Evolutionary conservation across 768 basidiomycete species (phyloP), one percentile per base, ranked within the genome.

Genomic region (Leccinum imitatum): DNA sequence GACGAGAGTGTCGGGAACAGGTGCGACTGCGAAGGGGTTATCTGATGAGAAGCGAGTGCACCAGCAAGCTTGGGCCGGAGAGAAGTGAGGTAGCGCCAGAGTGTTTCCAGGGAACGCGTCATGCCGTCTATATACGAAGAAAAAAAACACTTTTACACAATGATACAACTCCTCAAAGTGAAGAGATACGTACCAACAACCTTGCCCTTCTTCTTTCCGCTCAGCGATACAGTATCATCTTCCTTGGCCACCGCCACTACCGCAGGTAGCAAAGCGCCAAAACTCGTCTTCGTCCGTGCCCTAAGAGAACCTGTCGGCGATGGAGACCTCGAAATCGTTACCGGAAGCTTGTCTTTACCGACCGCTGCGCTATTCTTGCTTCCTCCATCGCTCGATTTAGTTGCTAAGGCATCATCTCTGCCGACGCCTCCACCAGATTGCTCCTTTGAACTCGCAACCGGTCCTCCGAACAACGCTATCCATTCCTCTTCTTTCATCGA

Each of bases 11-110:
- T 82, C 0, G 88, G 81, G 39, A 87, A 81, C 21, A 85, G 74
- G 53, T 92, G 83, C 1, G 91, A 84, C 67, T 89, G 86, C 25
- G 82, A 79, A 0, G 90, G 85, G 3, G 84, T 90, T 63, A 87
- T 87, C 44, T 82, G 73, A 39, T 95, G 82, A 4, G 83, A 78
- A 44, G 84, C 82, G 2, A 98, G 84, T 0, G 92, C 91, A 6
- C 87, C 87, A 2, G 78, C 82, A 39, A 98, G 81, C 69, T 95
- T 95, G 11, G 92, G 94, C 13, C 97, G 85, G 11, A 93, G 85
- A 67, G 97, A 94, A 2, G 93, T 86, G 7, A 98, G 84, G 71
- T 94, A 98, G 11, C 88, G 84, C 63, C 93, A 81, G 5, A 99
- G 82, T 0, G 90, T 88, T 71, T 98, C 95, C n/a, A 96, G 78